These are phyloP conservation scores for Chalciporus pseudorubinellus DNA, from an alignment of 768 basidiomycete genomes.

Conservation along the genomic window DNA sequence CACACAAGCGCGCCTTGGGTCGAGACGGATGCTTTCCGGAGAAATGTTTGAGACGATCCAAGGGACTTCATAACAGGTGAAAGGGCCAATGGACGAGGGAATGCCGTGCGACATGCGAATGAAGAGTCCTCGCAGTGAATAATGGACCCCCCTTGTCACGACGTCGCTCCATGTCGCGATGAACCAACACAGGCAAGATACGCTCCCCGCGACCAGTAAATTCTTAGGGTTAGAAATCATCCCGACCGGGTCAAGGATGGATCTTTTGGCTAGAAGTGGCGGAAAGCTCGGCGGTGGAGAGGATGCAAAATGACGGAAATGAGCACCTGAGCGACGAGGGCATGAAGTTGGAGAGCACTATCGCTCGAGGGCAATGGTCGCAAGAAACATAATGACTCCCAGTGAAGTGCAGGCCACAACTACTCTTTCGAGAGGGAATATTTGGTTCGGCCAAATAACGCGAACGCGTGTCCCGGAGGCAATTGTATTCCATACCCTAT, in stretches of 20 bases:
- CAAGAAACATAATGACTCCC: not conserved
- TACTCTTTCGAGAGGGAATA: conserved; percentile 7
- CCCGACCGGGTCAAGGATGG: conserved; percentile 38
- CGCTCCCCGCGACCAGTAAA: conserved; percentile 34
- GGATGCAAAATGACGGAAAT: conserved; percentile 26
- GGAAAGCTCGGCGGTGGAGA: conserved; percentile 30
- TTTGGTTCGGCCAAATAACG: conserved; percentile 26
- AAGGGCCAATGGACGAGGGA: conserved; percentile 19
- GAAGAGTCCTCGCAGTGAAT: conserved; percentile 2
- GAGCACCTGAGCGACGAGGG: conserved; percentile 52
- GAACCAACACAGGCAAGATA: conserved; percentile 24
- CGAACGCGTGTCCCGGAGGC: conserved; percentile 3
- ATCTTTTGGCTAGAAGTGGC: conserved; percentile 50
- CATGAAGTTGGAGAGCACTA: conserved; percentile 19
- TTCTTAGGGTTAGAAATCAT: conserved; percentile 66
- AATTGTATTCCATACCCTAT: too few species aligned
- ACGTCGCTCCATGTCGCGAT: conserved; percentile 19
- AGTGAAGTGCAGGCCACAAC: not conserved
- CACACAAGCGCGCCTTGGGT: conserved; percentile 13
- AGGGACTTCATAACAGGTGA: conserved; percentile 42
- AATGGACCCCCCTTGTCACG: conserved; percentile 15
- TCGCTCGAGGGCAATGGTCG: conserved; percentile 5
- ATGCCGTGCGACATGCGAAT: conserved; percentile 11
- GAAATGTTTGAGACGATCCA: conserved; percentile 40
- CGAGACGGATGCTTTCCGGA: conserved; percentile 49